phyloP scores from a whole-genome alignment of 1,284 basidiomycete genomes.

The Ustilago hordei region DNA sequence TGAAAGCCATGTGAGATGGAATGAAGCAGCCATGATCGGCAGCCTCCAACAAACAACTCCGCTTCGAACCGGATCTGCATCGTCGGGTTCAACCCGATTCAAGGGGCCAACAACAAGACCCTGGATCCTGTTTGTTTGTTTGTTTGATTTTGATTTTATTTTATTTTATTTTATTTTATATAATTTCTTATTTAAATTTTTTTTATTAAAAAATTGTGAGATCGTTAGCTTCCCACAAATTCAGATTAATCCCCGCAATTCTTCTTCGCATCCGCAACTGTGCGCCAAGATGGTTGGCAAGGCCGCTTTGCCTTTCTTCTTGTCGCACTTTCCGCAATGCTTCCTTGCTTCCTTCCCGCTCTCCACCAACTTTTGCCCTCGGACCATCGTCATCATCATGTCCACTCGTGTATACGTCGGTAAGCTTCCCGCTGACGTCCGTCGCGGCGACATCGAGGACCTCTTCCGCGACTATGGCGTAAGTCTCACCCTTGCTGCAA shows the following conservation, averaged over 20 bases:
- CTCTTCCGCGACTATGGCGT: constrained; percentile 67
- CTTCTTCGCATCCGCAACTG: neutral
- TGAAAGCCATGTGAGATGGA: neutral
- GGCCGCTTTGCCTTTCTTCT: constrained; percentile 5
- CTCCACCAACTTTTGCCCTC: constrained; percentile 10
- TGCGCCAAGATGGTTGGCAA: constrained; percentile 7
- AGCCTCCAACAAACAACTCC: neutral
- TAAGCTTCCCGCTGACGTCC: constrained; percentile 60
- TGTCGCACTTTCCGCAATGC: constrained; percentile 1
- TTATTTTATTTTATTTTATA: neutral
- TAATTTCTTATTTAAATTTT: neutral
- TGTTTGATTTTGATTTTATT: neutral
- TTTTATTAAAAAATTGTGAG: neutral
- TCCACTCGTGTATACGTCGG: constrained; percentile 66
- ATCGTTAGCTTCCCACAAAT: neutral
- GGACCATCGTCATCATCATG: constrained; percentile 21
- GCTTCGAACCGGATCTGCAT: neutral
- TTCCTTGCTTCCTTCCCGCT: constrained; percentile 3
- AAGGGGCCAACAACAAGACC: constrained; percentile 1
- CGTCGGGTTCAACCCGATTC: neutral
- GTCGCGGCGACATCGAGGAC: constrained; percentile 63
- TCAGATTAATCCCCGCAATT: neutral
- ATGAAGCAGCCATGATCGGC: neutral
- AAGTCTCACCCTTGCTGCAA: constrained; percentile 25
- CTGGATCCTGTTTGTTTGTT: constrained; percentile 4